These are phyloP conservation scores for Pseudonectria foliicola DNA, from an alignment of 2,329 filamentous ascomycete genomes.

Conservation along the genomic window DNA sequence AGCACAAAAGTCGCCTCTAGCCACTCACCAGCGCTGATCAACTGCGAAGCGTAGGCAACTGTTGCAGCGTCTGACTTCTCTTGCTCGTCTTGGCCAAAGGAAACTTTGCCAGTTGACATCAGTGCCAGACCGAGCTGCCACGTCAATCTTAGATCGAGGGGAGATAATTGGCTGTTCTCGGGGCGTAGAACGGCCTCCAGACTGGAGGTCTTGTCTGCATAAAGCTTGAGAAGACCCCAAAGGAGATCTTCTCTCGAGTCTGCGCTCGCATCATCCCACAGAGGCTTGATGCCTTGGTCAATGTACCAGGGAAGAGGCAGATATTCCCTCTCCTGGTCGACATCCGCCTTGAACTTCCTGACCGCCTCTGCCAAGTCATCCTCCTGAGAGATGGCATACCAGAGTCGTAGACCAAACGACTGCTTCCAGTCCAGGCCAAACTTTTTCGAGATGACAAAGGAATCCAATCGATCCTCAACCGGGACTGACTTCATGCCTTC, in stretches of 20 bases:
- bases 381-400: constrained; percentile 68
- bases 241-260: constrained; percentile 66
- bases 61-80: constrained; percentile 61
- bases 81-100: constrained; percentile 45
- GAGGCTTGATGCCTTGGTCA: constrained; percentile 48
- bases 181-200: constrained; percentile 69
- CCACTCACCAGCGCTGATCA: constrained; percentile 60
- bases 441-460: constrained; percentile 74
- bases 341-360: constrained; percentile 62
- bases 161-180: constrained; percentile 67
- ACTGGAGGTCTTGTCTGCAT: constrained; percentile 50
- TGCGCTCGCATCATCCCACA: constrained; percentile 54
- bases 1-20: constrained; percentile 69
- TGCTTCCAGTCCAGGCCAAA: constrained; percentile 92
- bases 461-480: constrained; percentile 70
- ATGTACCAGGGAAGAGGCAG: constrained; percentile 66
- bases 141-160: constrained; percentile 66
- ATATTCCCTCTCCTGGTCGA: constrained; percentile 64
- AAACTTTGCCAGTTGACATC: constrained; percentile 40
- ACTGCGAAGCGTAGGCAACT: constrained; percentile 56
- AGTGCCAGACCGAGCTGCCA: constrained; percentile 80
- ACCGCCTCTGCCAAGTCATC: constrained; percentile 70
- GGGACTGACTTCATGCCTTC: constrained; percentile 67
- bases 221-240: constrained; percentile 81
- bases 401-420: constrained; percentile 82